Evolutionary conservation across 768 basidiomycete species (phyloP).

Genomic region (Cantharellus anzutake): DNA sequence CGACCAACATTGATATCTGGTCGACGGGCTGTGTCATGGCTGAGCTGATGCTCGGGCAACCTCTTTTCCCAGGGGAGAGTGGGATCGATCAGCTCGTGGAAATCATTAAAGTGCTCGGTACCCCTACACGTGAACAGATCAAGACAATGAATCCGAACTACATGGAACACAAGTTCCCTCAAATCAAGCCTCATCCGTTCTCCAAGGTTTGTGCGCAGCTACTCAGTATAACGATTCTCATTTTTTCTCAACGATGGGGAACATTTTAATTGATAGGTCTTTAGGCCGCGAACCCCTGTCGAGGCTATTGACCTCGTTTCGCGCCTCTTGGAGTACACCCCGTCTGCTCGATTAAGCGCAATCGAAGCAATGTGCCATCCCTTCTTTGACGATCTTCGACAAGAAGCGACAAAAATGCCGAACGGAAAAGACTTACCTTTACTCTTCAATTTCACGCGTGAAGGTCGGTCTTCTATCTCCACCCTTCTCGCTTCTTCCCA

Average conservation of each 20-base stretch:
- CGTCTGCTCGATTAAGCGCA: conserved; percentile 73
- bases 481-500: neutral
- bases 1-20: conserved; percentile 99
- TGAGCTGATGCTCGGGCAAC: conserved; percentile 96
- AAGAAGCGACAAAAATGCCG: conserved; percentile 83
- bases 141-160: conserved; percentile 99
- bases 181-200: conserved; percentile 99
- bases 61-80: conserved; percentile 95
- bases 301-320: conserved; percentile 94
- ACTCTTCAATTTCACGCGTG: conserved; percentile 88
- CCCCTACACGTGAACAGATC: conserved; percentile 96
- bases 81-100: conserved; percentile 99
- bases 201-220: conserved; percentile 44
- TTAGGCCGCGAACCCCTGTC: conserved; percentile 88
- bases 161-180: conserved; percentile 99
- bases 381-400: conserved; percentile 92
- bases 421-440: conserved; percentile 92
- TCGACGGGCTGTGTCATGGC: conserved; percentile 99
- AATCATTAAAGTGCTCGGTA: conserved; percentile 99
- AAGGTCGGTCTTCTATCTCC: conserved; percentile 39
- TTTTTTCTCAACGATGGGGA: neutral
- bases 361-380: conserved; percentile 85
- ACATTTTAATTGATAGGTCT: conserved; percentile 38
- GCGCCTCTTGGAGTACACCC: conserved; percentile 95
- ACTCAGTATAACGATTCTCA: neutral